Conservation (phyloP, 208 protist species). For the Phytomonas serpens region DNA sequence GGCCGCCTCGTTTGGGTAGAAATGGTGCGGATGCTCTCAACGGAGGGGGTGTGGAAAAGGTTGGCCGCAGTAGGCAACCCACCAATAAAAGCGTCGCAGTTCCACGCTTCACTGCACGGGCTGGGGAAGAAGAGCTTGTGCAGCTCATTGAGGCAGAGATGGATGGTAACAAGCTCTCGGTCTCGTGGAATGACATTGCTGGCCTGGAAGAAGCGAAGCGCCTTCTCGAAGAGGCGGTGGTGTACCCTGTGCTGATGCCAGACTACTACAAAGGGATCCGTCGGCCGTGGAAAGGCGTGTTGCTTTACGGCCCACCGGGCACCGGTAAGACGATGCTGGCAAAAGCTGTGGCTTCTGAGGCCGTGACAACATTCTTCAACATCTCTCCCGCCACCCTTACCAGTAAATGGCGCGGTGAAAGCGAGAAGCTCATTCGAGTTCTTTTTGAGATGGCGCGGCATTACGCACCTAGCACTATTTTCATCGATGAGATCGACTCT, state of each 20-base stretch:
- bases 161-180: constrained; percentile 49
- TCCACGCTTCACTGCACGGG: constrained; percentile 43
- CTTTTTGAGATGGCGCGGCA: constrained; percentile 91
- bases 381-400: constrained; percentile 89
- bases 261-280: constrained; percentile 91
- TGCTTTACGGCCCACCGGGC: constrained; percentile 90
- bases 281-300: constrained; percentile 87
- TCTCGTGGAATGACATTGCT: constrained; percentile 86
- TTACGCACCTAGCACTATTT: constrained; percentile 89
- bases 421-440: constrained; percentile 91
- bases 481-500: constrained; percentile 95
- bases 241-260: constrained; percentile 89
- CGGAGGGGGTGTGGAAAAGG: constrained; percentile 8
- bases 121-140: constrained; percentile 77
- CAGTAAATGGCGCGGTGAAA: constrained; percentile 92
- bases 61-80: neutral
- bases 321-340: constrained; percentile 93
- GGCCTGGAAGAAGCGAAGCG: constrained; percentile 88
- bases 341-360: constrained; percentile 89
- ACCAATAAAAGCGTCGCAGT: constrained; percentile 8
- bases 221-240: constrained; percentile 88
- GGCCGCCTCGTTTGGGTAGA: neutral
- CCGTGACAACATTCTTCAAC: constrained; percentile 93
- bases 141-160: constrained; percentile 82
- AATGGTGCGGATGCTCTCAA: constrained; percentile 8